phyloP scores from a whole-genome alignment of 768 basidiomycete genomes.

The Kwoniella bestiolae region DNA sequence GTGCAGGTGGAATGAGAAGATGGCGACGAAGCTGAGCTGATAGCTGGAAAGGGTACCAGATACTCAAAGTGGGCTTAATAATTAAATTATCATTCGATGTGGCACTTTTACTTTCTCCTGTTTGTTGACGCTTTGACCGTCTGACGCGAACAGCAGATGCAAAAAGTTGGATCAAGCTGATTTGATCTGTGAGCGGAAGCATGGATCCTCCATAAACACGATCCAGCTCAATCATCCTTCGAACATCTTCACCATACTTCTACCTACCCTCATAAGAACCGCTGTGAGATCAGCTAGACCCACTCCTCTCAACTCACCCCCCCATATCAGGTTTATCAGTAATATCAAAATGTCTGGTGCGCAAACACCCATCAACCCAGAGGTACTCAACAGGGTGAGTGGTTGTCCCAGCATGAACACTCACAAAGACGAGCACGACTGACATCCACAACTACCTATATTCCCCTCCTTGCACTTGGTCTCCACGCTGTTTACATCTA shows the following conservation, averaged over 20 bases:
- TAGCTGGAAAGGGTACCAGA: neutral
- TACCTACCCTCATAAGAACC: neutral
- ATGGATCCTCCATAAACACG: neutral
- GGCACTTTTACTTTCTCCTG: neutral
- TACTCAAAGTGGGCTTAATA: neutral
- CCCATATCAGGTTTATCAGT: neutral
- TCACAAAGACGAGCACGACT: no score
- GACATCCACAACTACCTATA: no score
- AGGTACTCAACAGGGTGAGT: slow-evolving; percentile 44
- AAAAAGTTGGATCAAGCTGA: neutral
- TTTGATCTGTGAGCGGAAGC: no score
- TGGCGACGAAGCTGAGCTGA: neutral
- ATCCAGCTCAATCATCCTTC: neutral
- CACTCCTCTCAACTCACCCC: neutral
- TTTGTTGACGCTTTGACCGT: neutral
- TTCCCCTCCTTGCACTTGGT: no score
- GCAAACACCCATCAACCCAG: slow-evolving; percentile 34
- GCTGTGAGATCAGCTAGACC: slow-evolving; percentile 10
- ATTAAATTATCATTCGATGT: no score
- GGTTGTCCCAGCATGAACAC: neutral
- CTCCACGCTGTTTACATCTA: no score
- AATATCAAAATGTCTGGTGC: slow-evolving; percentile 10
- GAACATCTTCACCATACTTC: slow-evolving; percentile 5
- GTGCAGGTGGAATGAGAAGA: neutral
- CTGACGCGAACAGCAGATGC: neutral